Evolutionary conservation across 768 basidiomycete genomes (phyloP).

Genomic region (Gymnopilus dilepis): DNA sequence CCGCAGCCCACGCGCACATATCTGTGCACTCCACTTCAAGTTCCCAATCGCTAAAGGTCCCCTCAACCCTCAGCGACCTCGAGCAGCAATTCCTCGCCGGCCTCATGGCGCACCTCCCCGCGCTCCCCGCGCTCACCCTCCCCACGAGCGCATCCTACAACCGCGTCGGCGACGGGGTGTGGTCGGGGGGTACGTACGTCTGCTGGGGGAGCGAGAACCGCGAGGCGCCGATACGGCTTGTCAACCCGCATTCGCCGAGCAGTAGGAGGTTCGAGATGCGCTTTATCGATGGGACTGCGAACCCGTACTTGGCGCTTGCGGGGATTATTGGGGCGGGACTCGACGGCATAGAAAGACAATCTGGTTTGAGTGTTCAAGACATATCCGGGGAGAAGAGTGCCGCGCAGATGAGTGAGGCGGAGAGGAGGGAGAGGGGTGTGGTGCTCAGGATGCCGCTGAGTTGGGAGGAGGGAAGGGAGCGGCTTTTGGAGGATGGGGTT

Average conservation of each 20-base stretch:
- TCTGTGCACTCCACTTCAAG: conserved; percentile 54
- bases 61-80: conserved; percentile 42
- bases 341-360: conserved; percentile 49
- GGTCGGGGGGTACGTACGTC: conserved; percentile 75
- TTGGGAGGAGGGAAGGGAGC: conserved; percentile 50
- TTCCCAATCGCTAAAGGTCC: conserved; percentile 7
- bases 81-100: conserved; percentile 69
- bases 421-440: conserved; percentile 52
- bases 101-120: conserved; percentile 61
- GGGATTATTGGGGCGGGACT: conserved; percentile 61
- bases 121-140: conserved; percentile 60
- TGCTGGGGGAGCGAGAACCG: conserved; percentile 75
- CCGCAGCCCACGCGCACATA: conserved; percentile 65
- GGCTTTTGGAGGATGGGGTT: conserved; percentile 40
- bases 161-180: conserved; percentile 66
- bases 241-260: conserved; percentile 48
- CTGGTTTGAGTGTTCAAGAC: conserved; percentile 42
- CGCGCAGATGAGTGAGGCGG: conserved; percentile 48
- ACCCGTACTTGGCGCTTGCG: conserved; percentile 63
- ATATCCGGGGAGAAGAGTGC: conserved; percentile 37
- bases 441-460: conserved; percentile 53
- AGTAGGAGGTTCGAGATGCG: conserved; percentile 68
- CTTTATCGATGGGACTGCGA: conserved; percentile 67
- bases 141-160: conserved; percentile 68
- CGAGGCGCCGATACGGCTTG: conserved; percentile 66